These are phyloP conservation scores for Elsinoe necatrix DNA, from an alignment of 2,329 filamentous ascomycete genomes.

Conservation along the genomic window DNA sequence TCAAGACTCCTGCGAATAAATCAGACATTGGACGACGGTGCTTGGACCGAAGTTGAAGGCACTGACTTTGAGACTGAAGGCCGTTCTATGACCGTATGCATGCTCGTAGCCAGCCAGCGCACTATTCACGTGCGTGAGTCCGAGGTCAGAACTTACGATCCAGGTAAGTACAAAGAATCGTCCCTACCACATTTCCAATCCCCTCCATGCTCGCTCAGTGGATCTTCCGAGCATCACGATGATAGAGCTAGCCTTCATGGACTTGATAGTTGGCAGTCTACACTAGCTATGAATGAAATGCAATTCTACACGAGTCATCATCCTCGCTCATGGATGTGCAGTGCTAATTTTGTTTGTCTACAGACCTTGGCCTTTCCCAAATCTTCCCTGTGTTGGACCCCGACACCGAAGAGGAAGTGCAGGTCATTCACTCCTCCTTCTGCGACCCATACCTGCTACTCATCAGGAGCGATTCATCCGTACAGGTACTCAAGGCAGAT, in stretches of 20 bases:
- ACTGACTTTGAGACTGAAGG: slow-evolving; percentile 91
- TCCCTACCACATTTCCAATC: not conserved
- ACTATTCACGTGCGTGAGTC: slow-evolving; percentile 81
- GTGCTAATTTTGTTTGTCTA: not conserved
- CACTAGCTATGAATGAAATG: slow-evolving; percentile 1
- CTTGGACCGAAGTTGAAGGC: slow-evolving; percentile 50
- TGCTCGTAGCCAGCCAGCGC: slow-evolving; percentile 68
- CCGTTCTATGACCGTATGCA: slow-evolving; percentile 75
- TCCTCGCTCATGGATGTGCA: not conserved
- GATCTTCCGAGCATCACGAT: not conserved
- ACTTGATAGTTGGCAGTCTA: not conserved
- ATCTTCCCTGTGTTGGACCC: slow-evolving; percentile 92
- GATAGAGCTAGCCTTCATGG: not conserved
- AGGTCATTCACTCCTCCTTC: slow-evolving; percentile 73
- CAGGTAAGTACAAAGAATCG: slow-evolving; percentile 50
- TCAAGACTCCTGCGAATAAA: slow-evolving; percentile 62
- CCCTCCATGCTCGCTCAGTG: not conserved
- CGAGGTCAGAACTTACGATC: slow-evolving; percentile 85
- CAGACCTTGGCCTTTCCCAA: slow-evolving; percentile 78
- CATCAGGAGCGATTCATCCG: slow-evolving; percentile 72
- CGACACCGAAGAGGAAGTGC: slow-evolving; percentile 71
- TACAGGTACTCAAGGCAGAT: slow-evolving; percentile 71
- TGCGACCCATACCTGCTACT: slow-evolving; percentile 78
- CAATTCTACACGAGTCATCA: not conserved
- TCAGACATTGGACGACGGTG: slow-evolving; percentile 51